Percentiles rank a stretch among this genome's conserved stretches.
These are phyloP conservation scores for Aspergillus taichungensis DNA, from an alignment of 495 filamentous ascomycete genomes.

Conservation along the genomic window DNA sequence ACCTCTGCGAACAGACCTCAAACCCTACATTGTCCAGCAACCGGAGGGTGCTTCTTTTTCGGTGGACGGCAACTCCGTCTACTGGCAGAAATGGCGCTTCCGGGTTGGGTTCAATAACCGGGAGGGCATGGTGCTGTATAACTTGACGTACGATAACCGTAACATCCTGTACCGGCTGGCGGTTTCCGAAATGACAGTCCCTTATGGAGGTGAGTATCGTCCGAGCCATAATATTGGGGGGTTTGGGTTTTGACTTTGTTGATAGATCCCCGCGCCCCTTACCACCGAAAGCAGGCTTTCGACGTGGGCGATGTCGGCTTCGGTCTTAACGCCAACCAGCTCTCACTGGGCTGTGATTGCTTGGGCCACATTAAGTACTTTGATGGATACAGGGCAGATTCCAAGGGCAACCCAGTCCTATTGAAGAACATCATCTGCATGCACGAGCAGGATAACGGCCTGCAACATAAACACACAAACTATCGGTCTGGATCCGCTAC, in stretches of 20 bases:
- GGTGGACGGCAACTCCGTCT: constrained; percentile 38
- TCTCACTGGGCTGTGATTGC: constrained; percentile 59
- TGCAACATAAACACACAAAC: constrained; percentile 61
- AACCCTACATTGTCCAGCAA: constrained; percentile 68
- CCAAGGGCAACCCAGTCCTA: constrained; percentile 44
- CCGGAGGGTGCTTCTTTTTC: constrained; percentile 69
- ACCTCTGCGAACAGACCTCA: constrained; percentile 49
- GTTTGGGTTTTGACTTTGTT: constrained; percentile 13
- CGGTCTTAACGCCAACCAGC: constrained; percentile 57
- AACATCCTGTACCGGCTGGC: constrained; percentile 61
- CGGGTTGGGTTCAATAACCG: constrained; percentile 56
- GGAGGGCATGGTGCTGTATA: constrained; percentile 54
- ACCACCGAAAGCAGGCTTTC: constrained; percentile 60
- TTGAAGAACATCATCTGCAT: constrained; percentile 54
- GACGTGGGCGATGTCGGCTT: constrained; percentile 62
- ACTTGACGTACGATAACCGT: constrained; percentile 59
- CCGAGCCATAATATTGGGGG: not conserved
- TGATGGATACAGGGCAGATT: constrained; percentile 47
- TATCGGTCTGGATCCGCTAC: constrained; percentile 53
- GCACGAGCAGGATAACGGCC: constrained; percentile 60
- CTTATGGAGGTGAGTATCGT: constrained; percentile 33
- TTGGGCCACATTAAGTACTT: constrained; percentile 61
- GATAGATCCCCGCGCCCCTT: constrained; percentile 55
- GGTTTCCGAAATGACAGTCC: constrained; percentile 69
- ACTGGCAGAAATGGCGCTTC: constrained; percentile 65